Conservation (phyloP, 2,329 filamentous ascomycete genomes). For the Westerdykella ornata region DNA sequence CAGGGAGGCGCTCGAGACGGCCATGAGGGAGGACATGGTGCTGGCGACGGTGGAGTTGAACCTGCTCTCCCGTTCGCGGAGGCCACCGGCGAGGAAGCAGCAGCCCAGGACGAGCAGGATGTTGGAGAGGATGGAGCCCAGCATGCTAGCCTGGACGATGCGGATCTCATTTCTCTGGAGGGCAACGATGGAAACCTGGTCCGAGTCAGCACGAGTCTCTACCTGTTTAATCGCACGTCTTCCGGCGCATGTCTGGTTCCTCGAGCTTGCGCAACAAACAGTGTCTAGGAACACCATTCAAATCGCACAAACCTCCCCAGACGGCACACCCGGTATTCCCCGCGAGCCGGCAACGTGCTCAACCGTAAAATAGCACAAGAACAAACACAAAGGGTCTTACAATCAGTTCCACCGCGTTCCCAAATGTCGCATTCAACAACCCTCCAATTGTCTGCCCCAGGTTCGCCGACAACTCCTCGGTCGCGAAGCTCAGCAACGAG, state of each 20-base stretch:
- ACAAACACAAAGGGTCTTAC: conserved; percentile 37
- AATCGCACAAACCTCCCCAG: no score
- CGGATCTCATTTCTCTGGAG: conserved; percentile 79
- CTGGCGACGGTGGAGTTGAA: conserved; percentile 74
- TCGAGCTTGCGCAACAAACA: no score
- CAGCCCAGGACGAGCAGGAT: conserved; percentile 65
- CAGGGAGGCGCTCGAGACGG: conserved; percentile 48
- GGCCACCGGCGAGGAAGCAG: conserved; percentile 48
- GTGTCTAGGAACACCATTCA: no score
- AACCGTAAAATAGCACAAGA: not conserved
- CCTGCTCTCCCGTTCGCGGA: conserved; percentile 39
- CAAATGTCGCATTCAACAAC: conserved; percentile 68
- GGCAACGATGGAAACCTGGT: conserved; percentile 83
- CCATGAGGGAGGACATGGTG: conserved; percentile 61
- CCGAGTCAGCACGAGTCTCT: not conserved
- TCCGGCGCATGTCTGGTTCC: no score
- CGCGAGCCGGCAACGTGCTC: not conserved
- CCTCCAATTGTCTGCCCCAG: conserved; percentile 69
- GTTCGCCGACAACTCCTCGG: conserved; percentile 66
- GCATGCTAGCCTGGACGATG: conserved; percentile 96
- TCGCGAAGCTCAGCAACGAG: conserved; percentile 67
- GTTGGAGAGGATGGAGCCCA: conserved; percentile 92
- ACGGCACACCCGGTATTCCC: no score
- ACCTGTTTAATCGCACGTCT: not conserved
- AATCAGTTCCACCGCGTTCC: conserved; percentile 74